These are phyloP conservation scores for Botrytis paeoniae DNA, from an alignment of 2,329 filamentous ascomycete genomes.

Conservation along the genomic window DNA sequence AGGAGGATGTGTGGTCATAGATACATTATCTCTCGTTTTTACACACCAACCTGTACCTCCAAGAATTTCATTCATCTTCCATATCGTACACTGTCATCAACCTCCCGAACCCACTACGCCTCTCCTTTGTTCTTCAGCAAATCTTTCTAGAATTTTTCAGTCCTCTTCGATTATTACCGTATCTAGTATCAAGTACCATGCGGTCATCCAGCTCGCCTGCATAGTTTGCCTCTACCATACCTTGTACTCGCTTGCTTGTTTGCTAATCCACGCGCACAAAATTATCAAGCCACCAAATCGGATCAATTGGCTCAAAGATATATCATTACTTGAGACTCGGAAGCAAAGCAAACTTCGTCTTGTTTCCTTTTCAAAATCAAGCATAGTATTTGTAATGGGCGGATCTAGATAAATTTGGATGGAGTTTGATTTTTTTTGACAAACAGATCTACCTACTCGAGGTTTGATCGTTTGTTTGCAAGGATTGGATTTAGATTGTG, in stretches of 20 bases:
- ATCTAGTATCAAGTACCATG: not conserved
- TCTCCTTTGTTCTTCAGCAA: not conserved
- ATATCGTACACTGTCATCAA: conserved; percentile 2
- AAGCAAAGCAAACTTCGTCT: not conserved
- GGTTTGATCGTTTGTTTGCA: not conserved
- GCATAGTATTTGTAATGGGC: not conserved
- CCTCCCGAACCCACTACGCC: not conserved
- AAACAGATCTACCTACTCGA: not conserved
- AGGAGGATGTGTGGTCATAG: conserved; percentile 73
- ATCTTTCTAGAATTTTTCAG: not conserved
- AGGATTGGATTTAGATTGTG: not conserved
- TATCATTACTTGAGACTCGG: not conserved
- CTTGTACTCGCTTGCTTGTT: not conserved
- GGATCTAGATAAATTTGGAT: not conserved
- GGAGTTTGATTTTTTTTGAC: not conserved
- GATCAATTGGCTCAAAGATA: not conserved
- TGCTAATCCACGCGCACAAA: not conserved
- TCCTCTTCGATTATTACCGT: not conserved
- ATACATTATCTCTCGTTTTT: not conserved
- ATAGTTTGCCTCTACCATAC: not conserved
- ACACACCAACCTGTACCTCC: not conserved
- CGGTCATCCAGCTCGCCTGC: not conserved
- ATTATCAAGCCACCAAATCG: not conserved
- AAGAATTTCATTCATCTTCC: not conserved
- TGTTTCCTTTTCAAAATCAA: not conserved